Conservation (phyloP, 228 moss, liverwort and hornwort genomes). For the Sphagnum magellanicum region DNA sequence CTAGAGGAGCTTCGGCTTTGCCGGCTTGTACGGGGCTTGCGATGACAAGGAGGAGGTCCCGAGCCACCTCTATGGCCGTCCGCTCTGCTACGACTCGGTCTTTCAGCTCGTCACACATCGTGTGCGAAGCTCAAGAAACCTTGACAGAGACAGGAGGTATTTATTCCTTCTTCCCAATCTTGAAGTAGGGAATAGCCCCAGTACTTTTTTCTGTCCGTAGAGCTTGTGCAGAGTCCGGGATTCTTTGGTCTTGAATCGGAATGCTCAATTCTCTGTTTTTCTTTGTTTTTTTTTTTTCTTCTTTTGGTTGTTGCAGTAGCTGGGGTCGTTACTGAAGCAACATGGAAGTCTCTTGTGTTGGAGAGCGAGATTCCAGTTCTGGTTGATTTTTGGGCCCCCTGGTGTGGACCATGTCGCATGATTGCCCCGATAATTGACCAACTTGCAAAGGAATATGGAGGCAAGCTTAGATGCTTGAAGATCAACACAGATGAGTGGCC, state of each 20-base stretch:
- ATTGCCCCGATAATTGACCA: constrained; percentile 89
- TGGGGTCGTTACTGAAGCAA: constrained; percentile 52
- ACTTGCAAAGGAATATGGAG: constrained; percentile 64
- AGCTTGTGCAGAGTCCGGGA: background rate
- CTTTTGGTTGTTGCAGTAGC: constrained; percentile 30
- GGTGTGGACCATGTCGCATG: constrained; percentile 99
- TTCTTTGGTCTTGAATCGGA: background rate
- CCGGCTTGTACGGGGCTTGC: constrained; percentile 67
- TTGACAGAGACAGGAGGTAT: constrained; percentile 42
- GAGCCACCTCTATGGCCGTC: constrained; percentile 13
- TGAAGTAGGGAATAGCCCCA: background rate
- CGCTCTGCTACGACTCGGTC: constrained; percentile 8
- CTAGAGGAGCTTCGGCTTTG: constrained; percentile 18
- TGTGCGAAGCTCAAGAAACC: constrained; percentile 57
- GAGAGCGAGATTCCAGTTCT: constrained; percentile 60
- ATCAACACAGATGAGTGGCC: constrained; percentile 94
- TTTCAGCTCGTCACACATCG: constrained; percentile 20
- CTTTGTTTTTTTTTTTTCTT: background rate
- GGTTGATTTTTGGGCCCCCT: constrained; percentile 97
- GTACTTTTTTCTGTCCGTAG: background rate
- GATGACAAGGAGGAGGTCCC: constrained; percentile 17
- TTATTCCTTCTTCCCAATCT: background rate
- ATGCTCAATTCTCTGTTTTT: constrained; percentile 8
- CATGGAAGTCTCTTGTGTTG: constrained; percentile 49
- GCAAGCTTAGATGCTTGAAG: constrained; percentile 81